Percentiles rank a stretch among this genome's conserved stretches.
Evolutionary conservation across 257 asterid species (phyloP).

Genomic region (Jasminum sambac): DNA sequence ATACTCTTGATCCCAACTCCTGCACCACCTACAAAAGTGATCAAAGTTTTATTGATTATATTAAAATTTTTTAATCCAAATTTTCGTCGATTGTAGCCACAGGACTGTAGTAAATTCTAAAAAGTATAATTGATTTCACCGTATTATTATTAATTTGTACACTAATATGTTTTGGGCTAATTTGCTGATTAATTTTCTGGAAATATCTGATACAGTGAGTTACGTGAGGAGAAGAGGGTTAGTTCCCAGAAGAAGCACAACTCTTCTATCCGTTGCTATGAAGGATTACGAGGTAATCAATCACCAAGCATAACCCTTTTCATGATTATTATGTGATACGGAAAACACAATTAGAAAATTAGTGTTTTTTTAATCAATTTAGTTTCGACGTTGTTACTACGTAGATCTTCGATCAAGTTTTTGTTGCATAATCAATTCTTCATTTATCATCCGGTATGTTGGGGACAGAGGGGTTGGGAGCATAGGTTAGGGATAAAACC

Average conservation of each 20-base stretch:
- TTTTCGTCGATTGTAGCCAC: too few relatives aligned
- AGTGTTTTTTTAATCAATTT: background rate
- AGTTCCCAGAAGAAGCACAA: background rate
- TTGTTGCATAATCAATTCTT: background rate
- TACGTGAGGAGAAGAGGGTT: background rate
- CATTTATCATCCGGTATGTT: background rate
- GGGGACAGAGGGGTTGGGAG: background rate
- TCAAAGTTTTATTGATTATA: too few relatives aligned
- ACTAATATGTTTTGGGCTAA: too few relatives aligned
- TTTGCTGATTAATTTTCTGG: too few relatives aligned
- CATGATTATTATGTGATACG: background rate
- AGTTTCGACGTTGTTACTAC: background rate
- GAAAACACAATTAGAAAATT: background rate
- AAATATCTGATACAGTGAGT: too few relatives aligned
- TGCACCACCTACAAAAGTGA: too few relatives aligned
- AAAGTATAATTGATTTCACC: too few relatives aligned
- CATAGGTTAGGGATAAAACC: background rate
- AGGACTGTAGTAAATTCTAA: too few relatives aligned
- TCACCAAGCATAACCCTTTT: background rate
- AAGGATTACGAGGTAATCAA: slow-evolving; percentile 3
- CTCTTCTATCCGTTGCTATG: background rate
- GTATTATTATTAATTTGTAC: too few relatives aligned
- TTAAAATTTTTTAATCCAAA: too few relatives aligned
- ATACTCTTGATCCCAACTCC: too few relatives aligned
- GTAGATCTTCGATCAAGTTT: background rate